Evolutionary conservation across 202 grass and related monocot genomes (phyloP), one percentile per base, ranked within the genome.

Genomic region (Panicum hallii): DNA sequence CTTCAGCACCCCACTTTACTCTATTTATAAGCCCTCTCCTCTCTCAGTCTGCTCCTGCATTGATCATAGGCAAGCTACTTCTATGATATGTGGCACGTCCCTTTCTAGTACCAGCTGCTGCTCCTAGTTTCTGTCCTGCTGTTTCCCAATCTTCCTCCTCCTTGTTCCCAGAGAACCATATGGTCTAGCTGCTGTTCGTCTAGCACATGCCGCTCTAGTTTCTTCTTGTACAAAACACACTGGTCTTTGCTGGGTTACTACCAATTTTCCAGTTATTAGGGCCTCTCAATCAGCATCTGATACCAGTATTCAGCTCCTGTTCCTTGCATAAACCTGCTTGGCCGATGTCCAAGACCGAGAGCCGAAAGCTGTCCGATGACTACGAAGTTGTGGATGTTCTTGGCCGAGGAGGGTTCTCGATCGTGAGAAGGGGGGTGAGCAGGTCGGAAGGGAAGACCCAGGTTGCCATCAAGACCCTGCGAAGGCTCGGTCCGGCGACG

Each of bases 351-450:
- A 88, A 74, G 70, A 70, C 79, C 3, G 89, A 90, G 62, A 77
- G 67, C 81, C 89, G 82, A 62, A 94, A 32, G 70, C 40, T 92
- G 15, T 92, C 87, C 1, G 89, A 94, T 45, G 85, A 92, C 77
- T 92, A 86, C 38, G 89, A 94, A 56, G 84, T 94, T 10, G 82
- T 12, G 19, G 89, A 86, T 72, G 64, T 94, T 45, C 92, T 94
- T 22, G 92, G 89, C 42, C 70, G 87, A 77, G 89, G 92, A 0
- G 92, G 92, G 3, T 94, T 92, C 85, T 94, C 92, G 5, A 82
- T 94, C 20, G 92, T 92, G 26, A 90, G 92, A 74, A 91, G 82
- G 47, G 92, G 87, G 6, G 75, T 94, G 26, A 91, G 87, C 74
- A 94, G 88, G 30, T 92, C 79, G 4, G 72, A 67, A 58, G 82